Conservation (phyloP, 306 rosid species). For the Vicia villosa region DNA sequence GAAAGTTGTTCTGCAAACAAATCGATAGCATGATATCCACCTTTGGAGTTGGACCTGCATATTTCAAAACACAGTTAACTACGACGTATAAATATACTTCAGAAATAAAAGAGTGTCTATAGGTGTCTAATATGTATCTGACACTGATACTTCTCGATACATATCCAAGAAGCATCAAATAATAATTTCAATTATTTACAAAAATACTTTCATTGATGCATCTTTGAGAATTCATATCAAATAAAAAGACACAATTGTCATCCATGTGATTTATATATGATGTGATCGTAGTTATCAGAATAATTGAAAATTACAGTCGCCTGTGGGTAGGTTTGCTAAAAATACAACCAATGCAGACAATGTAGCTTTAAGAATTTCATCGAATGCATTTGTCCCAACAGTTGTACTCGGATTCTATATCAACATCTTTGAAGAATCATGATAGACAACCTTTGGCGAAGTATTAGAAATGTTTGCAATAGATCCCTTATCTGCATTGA, state of each 20-base stretch:
- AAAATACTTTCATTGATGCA: background rate
- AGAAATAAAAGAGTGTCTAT: background rate
- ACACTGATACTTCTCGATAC: too few species aligned
- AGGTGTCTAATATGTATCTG: too few species aligned
- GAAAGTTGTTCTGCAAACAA: slow-evolving; percentile 81
- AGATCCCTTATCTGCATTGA: too few species aligned
- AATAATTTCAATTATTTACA: background rate
- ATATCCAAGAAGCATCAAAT: too few species aligned
- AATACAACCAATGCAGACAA: slow-evolving; percentile 82
- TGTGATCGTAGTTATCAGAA: background rate
- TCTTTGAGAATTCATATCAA: too few species aligned
- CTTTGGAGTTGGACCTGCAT: slow-evolving; percentile 90
- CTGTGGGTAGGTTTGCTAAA: slow-evolving; percentile 81
- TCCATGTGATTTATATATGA: background rate
- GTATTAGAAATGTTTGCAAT: too few species aligned
- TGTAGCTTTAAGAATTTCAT: slow-evolving; percentile 77
- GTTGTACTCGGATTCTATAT: too few species aligned
- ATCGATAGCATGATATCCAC: slow-evolving; percentile 82
- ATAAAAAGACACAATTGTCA: too few species aligned
- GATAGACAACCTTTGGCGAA: too few species aligned
- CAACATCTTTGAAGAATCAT: too few species aligned
- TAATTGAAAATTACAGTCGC: slow-evolving; percentile 65
- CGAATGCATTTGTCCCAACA: too few species aligned
- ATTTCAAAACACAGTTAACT: slow-evolving; percentile 32
- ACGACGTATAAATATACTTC: background rate